Evolutionary conservation across 2,329 filamentous ascomycete genomes (phyloP), one percentile per base, ranked within the genome.

Genomic region (Canariomyces notabilis): DNA sequence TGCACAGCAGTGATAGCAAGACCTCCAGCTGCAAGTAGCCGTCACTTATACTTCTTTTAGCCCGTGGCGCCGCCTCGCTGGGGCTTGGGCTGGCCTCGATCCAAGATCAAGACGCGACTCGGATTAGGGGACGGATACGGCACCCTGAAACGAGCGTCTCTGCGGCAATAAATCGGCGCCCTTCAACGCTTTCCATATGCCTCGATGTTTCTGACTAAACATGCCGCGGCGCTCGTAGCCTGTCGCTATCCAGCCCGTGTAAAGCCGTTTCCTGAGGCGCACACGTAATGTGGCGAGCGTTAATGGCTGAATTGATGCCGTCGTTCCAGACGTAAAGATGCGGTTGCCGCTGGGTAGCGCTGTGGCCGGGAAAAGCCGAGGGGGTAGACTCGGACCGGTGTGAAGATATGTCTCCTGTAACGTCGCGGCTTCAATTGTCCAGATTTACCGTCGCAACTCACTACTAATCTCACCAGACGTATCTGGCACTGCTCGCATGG

Each of bases 1-100:
- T 46, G 52, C 38, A 53, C 55, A 52, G 45, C 48, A 49, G 52
- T 57, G 54, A 55, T 57, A 54, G 56, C 48, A 55, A 48, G 50
- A 55, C 52, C 54, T 53, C 29, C 53, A 57, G 42, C 57, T 62
- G 61, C 60, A 61, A 48, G 46, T 59, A 62, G 46, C 61, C 61
- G 60, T 59, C 42, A 49, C 49, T 54, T 56, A 57, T 58, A 51
- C 52, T 52, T 58, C 57, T 52, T 53, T 52, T 50, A 41, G 38
- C 48, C 49, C 53, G 54, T 53, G 55, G 57, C 48, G 40, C 52
- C 41, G 55, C 43, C 53, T 51, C 40, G 46, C 37, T 21, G 19
- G 31, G 36, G 14, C 23, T 18, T 41, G 47, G 23, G 29, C 42
- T 48, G 50, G 50, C 39, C 46, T 38, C 21, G 23, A n/a, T 46